Evolutionary conservation across 2,329 filamentous ascomycete species (phyloP).

Genomic region (Chalaropsis ovoidea): DNA sequence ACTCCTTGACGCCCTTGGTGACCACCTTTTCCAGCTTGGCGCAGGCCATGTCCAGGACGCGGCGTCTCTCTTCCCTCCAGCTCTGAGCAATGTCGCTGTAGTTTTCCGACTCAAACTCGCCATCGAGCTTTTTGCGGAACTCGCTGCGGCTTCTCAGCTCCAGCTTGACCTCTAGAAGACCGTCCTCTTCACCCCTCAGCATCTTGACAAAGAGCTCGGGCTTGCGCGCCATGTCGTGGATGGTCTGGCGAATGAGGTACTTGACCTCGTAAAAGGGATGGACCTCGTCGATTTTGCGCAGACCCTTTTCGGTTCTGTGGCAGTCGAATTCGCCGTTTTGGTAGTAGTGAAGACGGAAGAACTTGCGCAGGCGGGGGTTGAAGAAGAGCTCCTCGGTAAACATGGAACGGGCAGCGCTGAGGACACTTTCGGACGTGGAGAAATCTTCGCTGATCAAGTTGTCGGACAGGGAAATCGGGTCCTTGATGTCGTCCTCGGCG

Average conservation of each 20-base stretch:
- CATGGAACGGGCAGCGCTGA: constrained; percentile 72
- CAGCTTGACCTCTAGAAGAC: constrained; percentile 75
- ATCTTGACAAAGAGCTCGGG: constrained; percentile 92
- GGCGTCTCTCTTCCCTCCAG: constrained; percentile 82
- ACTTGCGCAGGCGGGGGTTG: constrained; percentile 81
- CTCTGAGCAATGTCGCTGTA: constrained; percentile 89
- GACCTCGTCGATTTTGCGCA: constrained; percentile 85
- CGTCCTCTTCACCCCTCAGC: constrained; percentile 93
- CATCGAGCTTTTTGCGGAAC: constrained; percentile 66
- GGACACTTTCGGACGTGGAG: constrained; percentile 61
- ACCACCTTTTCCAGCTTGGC: constrained; percentile 74
- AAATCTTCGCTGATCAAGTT: constrained; percentile 63
- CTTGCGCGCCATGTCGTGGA: constrained; percentile 66
- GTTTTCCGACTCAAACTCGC: constrained; percentile 86
- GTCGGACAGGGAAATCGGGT: constrained; percentile 81
- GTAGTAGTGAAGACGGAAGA: constrained; percentile 75
- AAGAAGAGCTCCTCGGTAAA: constrained; percentile 83
- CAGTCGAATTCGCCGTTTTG: constrained; percentile 76
- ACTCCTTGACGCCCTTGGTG: constrained; percentile 87
- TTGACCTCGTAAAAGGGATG: constrained; percentile 98
- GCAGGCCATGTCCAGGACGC: constrained; percentile 73
- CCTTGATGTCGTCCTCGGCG: constrained; percentile 70
- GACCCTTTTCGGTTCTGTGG: constrained; percentile 81
- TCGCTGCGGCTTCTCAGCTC: constrained; percentile 64
- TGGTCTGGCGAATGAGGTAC: constrained; percentile 82